Percentiles rank a stretch among this genome's conserved stretches.
Conservation (phyloP, 345 rosid genomes). For the Rhizophora mangle region DNA sequence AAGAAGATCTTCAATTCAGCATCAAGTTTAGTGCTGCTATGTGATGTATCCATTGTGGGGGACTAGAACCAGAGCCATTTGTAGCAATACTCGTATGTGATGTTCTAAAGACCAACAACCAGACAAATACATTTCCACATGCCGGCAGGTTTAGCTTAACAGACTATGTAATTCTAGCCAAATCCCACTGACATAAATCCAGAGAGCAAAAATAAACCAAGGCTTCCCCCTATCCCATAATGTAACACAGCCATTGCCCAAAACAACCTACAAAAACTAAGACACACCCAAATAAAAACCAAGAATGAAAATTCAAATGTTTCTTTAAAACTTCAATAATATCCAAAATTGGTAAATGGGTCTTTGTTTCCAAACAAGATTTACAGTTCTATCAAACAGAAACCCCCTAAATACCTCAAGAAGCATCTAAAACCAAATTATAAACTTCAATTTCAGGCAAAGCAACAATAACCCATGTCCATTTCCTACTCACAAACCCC, state of each 20-base stretch:
- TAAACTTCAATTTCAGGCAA: not conserved
- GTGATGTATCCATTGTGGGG: not conserved
- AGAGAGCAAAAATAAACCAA: too few species aligned
- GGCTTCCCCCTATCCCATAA: too few species aligned
- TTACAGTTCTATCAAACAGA: not conserved
- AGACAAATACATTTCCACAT: too few species aligned
- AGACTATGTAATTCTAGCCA: too few species aligned
- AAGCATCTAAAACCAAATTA: not conserved
- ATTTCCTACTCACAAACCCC: not conserved
- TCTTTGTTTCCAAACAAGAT: not conserved
- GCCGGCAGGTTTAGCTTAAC: too few species aligned
- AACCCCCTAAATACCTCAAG: not conserved
- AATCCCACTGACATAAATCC: too few species aligned
- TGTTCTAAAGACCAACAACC: too few species aligned
- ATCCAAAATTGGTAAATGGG: not conserved
- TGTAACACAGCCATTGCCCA: too few species aligned
- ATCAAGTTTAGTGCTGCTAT: not conserved
- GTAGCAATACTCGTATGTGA: not conserved
- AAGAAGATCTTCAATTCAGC: not conserved
- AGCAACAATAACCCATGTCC: too few species aligned
- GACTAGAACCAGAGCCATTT: not conserved
- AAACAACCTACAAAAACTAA: too few species aligned
- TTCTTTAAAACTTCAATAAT: not conserved
- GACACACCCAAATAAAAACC: too few species aligned
- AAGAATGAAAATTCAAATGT: not conserved